Evolutionary conservation across 495 filamentous ascomycete species (phyloP).

Genomic region (Penicilliopsis zonata): DNA sequence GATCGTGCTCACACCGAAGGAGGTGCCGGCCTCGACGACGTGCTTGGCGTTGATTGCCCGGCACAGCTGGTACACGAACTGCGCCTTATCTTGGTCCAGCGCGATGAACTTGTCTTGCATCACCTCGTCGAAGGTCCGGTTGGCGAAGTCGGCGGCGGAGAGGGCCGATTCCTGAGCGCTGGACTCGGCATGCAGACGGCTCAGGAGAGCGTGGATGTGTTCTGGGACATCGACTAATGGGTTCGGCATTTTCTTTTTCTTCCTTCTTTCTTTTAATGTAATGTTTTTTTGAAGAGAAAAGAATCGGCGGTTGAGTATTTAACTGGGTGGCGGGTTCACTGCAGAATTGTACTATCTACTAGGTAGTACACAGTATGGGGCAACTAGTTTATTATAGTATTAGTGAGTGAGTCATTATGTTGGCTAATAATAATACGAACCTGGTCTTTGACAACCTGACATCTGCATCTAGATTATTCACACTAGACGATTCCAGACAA

Average conservation of each 20-base stretch:
- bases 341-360: too few species aligned
- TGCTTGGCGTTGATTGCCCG: conserved; percentile 27
- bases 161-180: not conserved
- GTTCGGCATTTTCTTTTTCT: conserved; percentile 4
- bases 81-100: conserved; percentile 39
- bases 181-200: not conserved
- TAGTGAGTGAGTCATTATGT: too few species aligned
- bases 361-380: too few species aligned
- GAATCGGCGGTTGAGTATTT: too few species aligned
- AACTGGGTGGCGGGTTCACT: too few species aligned
- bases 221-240: not conserved
- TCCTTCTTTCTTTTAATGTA: too few species aligned
- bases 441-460: too few species aligned
- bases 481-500: too few species aligned
- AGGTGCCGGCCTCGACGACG: conserved; percentile 43
- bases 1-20: conserved; percentile 45
- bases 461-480: too few species aligned
- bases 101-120: conserved; percentile 41
- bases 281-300: too few species aligned
- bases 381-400: too few species aligned
- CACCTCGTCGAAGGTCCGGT: conserved; percentile 11
- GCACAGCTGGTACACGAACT: conserved; percentile 35
- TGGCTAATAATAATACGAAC: too few species aligned
- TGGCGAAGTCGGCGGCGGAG: not conserved
- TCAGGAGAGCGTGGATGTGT: not conserved